These are phyloP conservation scores for Suillus tomentosus DNA, from an alignment of 768 basidiomycete genomes.

Conservation along the genomic window DNA sequence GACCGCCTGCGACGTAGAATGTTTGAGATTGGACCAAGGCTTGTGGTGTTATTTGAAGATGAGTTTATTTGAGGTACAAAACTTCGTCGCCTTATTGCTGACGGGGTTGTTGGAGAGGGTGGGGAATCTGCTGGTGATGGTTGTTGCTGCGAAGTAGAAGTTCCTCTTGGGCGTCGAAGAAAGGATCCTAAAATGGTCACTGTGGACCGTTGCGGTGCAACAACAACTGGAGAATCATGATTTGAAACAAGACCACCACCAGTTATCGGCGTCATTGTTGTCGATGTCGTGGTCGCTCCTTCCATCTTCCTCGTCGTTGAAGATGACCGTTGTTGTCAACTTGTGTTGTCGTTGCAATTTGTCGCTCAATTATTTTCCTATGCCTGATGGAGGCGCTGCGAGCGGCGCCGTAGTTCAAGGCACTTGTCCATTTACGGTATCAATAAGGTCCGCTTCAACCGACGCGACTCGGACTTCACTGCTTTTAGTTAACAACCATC, in stretches of 20 bases:
- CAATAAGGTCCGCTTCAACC: neutral
- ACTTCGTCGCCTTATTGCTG: constrained; percentile 39
- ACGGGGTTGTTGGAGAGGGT: constrained; percentile 37
- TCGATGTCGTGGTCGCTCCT: neutral
- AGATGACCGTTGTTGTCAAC: neutral
- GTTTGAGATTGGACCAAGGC: constrained; percentile 42
- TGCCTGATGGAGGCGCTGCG: constrained; percentile 6
- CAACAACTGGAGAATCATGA: constrained; percentile 35
- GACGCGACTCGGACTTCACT: neutral
- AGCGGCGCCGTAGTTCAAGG: constrained; percentile 3
- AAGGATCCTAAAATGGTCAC: constrained; percentile 64
- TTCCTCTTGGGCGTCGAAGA: constrained; percentile 69
- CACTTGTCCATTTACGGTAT: neutral
- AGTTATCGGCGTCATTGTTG: neutral
- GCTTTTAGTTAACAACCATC: too few species aligned
- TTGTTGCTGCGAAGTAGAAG: constrained; percentile 57
- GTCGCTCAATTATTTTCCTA: constrained; percentile 2
- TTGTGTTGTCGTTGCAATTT: neutral
- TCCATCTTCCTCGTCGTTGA: neutral
- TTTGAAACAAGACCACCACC: constrained; percentile 10
- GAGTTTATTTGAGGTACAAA: constrained; percentile 38
- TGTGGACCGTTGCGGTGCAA: constrained; percentile 34
- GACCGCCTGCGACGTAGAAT: constrained; percentile 69
- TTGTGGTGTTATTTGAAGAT: constrained; percentile 36
- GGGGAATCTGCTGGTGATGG: constrained; percentile 32